Base-by-base conservation (phyloP, 768 basidiomycete species). In the Leucocoprinus birnbaumii region DNA sequence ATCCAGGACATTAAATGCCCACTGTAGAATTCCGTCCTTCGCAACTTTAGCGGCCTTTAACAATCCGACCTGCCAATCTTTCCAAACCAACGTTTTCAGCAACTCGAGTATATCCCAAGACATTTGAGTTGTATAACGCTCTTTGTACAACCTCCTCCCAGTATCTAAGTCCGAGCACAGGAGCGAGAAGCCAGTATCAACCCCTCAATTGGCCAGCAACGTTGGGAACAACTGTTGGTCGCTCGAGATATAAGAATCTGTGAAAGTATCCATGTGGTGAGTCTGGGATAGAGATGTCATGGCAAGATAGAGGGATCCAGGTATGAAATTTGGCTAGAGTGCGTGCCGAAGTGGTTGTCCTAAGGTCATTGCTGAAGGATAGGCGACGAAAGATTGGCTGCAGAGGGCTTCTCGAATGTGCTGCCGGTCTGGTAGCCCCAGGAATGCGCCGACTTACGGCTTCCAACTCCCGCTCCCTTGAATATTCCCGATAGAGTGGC, bases 91-190 rank as follows among this genome's bases (percentile, higher is more conserved):
- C 45, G 19, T 11, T 7, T 6, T 48, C 40, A 3, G 53, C 46
- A 5, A 55, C 40, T 3, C 53, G 45, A 38, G 48, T 16, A 48
- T 55, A 55, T 6, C 53, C 53, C 37, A 55, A 4, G 2, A 47
- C 53, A 3, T 41, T 25, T 27, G 47, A 8, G 24, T 27, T 11
- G 41, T n/a, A 8, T 24, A 55, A 46, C 22, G 53, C 53, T 11
- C 31, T 19, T 2, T 40, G 25, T 4, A 48, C 18, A 3, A 11
- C 13, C 25, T 40, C 41, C 2, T 45, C 26, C 1, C 24, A n/a
- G 3, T 48, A 22, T 7, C 8, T 6, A 7, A 25, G 41, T 14
- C 11, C 31, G 31, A 14, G n/a, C 22, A 13, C 13, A 38, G 51
- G 27, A 14, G 31, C 9, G 1, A 55, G 35, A 19, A 18, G 26